A percentile compares a stretch with the other conserved stretches of the same genome.
Conservation (phyloP, 441 rosid genomes). For the Erysimum cheiri region DNA sequence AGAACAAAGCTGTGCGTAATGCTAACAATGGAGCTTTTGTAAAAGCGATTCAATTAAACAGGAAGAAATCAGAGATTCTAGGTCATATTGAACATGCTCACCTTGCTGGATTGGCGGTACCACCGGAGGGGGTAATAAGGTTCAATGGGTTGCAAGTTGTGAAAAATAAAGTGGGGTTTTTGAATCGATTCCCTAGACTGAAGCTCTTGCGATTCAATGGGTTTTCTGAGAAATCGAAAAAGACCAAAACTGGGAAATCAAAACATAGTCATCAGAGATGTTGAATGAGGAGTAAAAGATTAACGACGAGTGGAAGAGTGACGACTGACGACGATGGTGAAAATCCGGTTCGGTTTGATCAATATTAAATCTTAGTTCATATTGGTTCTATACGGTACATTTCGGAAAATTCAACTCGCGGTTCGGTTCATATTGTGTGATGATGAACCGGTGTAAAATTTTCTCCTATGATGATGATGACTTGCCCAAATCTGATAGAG, state of each 20-base stretch:
- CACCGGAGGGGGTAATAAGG: neutral
- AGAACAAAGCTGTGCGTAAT: neutral
- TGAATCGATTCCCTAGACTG: neutral
- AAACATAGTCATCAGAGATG: neutral
- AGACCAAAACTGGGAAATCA: constrained; percentile 1
- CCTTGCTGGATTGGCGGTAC: neutral
- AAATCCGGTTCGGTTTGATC: constrained; percentile 10
- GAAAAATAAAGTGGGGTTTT: neutral
- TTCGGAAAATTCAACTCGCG: neutral
- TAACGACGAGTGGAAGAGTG: constrained; percentile 19
- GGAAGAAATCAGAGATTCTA: neutral
- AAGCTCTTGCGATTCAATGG: neutral
- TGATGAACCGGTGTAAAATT: too few species aligned
- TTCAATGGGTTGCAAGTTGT: neutral
- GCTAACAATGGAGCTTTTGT: too few species aligned
- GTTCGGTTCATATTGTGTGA: neutral
- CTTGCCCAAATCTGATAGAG: too few species aligned
- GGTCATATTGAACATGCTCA: neutral
- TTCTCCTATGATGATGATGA: too few species aligned
- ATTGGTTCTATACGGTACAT: neutral
- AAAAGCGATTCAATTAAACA: neutral
- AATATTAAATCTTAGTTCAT: too few species aligned
- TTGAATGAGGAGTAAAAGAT: neutral
- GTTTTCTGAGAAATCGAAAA: neutral
- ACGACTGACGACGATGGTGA: neutral